Percentiles rank a stretch among this genome's conserved stretches.
Evolutionary conservation across 345 rosid species (phyloP).

Genomic region (Geranium rotundifolium): DNA sequence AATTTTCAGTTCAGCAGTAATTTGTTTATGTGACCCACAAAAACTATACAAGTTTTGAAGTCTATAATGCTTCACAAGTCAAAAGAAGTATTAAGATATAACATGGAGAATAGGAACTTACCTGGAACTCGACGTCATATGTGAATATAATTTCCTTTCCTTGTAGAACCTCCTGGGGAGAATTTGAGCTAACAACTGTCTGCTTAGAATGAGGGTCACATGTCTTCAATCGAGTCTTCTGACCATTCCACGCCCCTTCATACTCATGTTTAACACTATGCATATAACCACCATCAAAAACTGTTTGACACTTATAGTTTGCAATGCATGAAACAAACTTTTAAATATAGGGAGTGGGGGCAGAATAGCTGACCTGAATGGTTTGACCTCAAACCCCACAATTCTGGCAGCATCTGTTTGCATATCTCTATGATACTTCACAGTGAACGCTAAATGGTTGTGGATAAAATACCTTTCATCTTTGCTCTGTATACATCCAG

Average conservation of each 20-base stretch:
- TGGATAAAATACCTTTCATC: no score
- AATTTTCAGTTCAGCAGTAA: no score
- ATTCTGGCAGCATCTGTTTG: conserved; percentile 77
- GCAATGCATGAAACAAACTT: conserved; percentile 3
- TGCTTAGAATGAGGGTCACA: conserved; percentile 24
- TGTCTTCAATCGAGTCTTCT: conserved; percentile 19
- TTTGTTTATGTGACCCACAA: no score
- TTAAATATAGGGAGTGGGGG: neutral
- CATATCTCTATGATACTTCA: conserved; percentile 69
- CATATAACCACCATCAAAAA: neutral
- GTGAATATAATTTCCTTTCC: conserved; percentile 24
- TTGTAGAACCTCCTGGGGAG: conserved; percentile 25
- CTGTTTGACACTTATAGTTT: neutral
- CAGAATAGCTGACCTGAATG: conserved; percentile 48
- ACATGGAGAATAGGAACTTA: neutral
- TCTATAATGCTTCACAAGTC: no score
- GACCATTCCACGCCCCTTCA: conserved; percentile 16
- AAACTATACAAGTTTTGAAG: no score
- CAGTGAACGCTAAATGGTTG: conserved; percentile 76
- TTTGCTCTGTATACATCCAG: conserved; percentile 44
- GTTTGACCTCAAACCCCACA: conserved; percentile 95
- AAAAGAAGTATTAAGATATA: no score
- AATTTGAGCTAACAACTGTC: conserved; percentile 19
- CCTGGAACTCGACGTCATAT: conserved; percentile 29
- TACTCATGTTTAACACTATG: conserved; percentile 29